Evolutionary conservation across 805 yeast genomes (phyloP).

Genomic region (Cyberlindnera euphorbiae): DNA sequence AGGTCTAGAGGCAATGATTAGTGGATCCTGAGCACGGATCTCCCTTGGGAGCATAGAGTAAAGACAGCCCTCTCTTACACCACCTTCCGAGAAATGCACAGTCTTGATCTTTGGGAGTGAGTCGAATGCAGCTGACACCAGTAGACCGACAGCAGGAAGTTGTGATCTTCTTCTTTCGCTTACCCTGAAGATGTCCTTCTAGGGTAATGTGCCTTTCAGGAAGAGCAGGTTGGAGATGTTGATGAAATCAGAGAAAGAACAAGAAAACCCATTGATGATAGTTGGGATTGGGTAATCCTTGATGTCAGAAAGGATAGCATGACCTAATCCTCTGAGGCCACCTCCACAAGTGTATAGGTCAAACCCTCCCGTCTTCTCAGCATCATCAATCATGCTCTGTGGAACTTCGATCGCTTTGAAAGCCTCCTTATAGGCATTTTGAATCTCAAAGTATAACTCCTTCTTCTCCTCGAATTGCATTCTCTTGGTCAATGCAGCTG

Average conservation of each 20-base stretch:
- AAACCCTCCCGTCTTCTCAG: slow-evolving; percentile 53
- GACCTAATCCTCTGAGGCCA: slow-evolving; percentile 68
- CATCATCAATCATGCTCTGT: slow-evolving; percentile 41
- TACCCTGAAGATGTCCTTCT: slow-evolving; percentile 50
- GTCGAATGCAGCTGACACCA: slow-evolving; percentile 58
- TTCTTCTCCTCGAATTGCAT: slow-evolving; percentile 46
- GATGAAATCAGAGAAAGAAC: slow-evolving; percentile 47
- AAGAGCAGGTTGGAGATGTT: slow-evolving; percentile 47
- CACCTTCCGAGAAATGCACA: slow-evolving; percentile 70
- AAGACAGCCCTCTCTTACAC: slow-evolving; percentile 71
- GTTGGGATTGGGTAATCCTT: slow-evolving; percentile 64
- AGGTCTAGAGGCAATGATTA: slow-evolving; percentile 63
- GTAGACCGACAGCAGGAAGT: slow-evolving; percentile 63
- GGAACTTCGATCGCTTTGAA: slow-evolving; percentile 50
- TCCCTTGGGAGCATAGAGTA: slow-evolving; percentile 56
- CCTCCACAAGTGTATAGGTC: slow-evolving; percentile 69
- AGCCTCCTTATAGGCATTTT: slow-evolving; percentile 45
- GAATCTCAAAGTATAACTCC: slow-evolving; percentile 49
- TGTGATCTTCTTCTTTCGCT: slow-evolving; percentile 63
- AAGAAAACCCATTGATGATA: slow-evolving; percentile 64
- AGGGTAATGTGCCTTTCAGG: slow-evolving; percentile 44
- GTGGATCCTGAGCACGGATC: slow-evolving; percentile 62
- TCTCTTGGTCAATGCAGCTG: slow-evolving; percentile 59
- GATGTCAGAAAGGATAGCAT: slow-evolving; percentile 46
- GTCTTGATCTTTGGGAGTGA: slow-evolving; percentile 56